Evolutionary conservation across 768 basidiomycete genomes (phyloP).

Genomic region (Nidularia sp.): DNA sequence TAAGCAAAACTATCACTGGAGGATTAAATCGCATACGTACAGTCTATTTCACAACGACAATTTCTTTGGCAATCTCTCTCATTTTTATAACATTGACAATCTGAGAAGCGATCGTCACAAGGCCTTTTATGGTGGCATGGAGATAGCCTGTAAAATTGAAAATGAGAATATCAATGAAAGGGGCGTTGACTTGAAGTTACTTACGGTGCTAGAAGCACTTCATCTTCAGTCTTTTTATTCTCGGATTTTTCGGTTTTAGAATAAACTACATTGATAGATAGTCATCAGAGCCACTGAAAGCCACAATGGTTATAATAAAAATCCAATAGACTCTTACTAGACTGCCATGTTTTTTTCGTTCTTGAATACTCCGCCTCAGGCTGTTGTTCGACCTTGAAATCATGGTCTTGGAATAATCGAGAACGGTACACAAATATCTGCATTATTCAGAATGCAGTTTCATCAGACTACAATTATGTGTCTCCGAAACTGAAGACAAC

Average conservation of each 20-base stretch:
- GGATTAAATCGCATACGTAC: conserved; percentile 19
- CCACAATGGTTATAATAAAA: not conserved
- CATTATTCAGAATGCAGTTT: conserved; percentile 11
- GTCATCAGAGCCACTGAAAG: not conserved
- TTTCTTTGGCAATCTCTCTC: conserved; percentile 39
- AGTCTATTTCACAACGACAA: conserved; percentile 41
- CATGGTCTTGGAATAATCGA: conserved; percentile 9
- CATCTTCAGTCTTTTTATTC: not conserved
- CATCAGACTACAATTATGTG: conserved; percentile 8
- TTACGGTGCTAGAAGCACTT: conserved; percentile 1
- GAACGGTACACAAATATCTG: conserved; percentile 18
- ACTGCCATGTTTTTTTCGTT: too few species aligned
- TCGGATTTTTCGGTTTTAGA: not conserved
- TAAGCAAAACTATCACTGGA: conserved; percentile 2
- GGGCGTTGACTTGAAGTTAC: not conserved
- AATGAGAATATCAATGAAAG: not conserved
- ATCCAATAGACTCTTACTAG: too few species aligned
- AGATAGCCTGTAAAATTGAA: conserved; percentile 14
- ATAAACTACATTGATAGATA: not conserved
- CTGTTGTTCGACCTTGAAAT: not conserved
- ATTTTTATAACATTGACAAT: conserved; percentile 35
- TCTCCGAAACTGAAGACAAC: conserved; percentile 7
- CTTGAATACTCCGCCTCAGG: not conserved
- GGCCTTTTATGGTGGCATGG: conserved; percentile 46
- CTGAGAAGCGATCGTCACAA: conserved; percentile 26